Conservation (phyloP, 495 filamentous ascomycete species). For the Penicillium malachiteum region DNA sequence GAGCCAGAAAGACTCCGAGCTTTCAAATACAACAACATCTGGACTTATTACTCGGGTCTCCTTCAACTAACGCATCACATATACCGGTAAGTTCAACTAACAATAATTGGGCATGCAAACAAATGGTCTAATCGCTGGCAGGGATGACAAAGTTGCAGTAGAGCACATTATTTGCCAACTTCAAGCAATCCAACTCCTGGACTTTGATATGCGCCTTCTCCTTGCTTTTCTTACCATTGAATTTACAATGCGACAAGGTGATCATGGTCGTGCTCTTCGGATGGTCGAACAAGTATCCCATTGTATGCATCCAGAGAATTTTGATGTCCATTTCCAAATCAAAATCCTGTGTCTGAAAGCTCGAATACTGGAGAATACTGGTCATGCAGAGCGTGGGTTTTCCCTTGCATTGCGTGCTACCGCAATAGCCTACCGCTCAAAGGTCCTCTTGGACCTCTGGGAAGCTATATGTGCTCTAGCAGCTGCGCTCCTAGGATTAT, state of each 20-base stretch:
- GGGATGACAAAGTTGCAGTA: conserved; percentile 65
- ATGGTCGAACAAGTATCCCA: conserved; percentile 67
- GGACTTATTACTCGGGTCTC: conserved; percentile 70
- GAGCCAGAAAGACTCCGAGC: conserved; percentile 66
- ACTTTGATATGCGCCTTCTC: conserved; percentile 70
- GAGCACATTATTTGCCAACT: conserved; percentile 63
- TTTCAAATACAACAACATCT: conserved; percentile 76
- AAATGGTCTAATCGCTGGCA: conserved; percentile 33
- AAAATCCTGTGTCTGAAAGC: conserved; percentile 76
- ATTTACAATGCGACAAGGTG: conserved; percentile 60
- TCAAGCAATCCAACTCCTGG: conserved; percentile 53
- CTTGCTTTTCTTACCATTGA: conserved; percentile 72
- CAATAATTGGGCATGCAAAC: neutral
- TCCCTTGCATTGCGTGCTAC: conserved; percentile 79
- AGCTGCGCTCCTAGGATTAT: conserved; percentile 64
- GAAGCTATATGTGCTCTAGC: conserved; percentile 69
- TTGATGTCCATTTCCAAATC: conserved; percentile 73
- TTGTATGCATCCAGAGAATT: conserved; percentile 63
- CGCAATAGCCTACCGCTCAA: conserved; percentile 68
- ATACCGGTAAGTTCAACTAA: conserved; percentile 46
- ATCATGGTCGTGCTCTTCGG: conserved; percentile 61
- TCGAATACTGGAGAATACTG: conserved; percentile 64
- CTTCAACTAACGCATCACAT: conserved; percentile 70
- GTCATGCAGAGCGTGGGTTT: conserved; percentile 78
- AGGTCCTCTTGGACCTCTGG: conserved; percentile 74